These are phyloP conservation scores for Melocanna baccifera DNA, from an alignment of 176 grass and related monocot species.

Conservation along the genomic window DNA sequence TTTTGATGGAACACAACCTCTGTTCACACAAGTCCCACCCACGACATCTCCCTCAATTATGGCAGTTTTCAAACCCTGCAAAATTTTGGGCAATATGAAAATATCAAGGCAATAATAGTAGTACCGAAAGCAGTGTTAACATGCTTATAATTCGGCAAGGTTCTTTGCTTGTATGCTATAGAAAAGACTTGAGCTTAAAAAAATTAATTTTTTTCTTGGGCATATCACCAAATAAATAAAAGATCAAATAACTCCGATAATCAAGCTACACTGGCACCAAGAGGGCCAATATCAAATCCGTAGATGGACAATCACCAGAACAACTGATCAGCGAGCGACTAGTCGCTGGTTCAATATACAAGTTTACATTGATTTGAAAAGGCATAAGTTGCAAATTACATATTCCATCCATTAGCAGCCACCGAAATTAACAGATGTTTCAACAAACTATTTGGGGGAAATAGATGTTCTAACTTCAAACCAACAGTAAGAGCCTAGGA, in stretches of 20 bases:
- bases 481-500: neutral
- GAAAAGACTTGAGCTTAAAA: neutral
- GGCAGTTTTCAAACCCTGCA: conserved; percentile 85
- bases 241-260: neutral
- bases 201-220: neutral
- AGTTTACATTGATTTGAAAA: neutral
- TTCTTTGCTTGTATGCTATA: neutral
- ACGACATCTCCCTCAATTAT: conserved; percentile 95
- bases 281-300: neutral
- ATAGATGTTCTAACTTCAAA: neutral
- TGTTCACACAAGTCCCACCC: conserved; percentile 90
- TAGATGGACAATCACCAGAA: neutral
- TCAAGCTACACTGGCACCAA: neutral
- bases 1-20: conserved; percentile 92
- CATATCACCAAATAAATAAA: neutral
- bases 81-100: neutral
- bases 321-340: neutral
- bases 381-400: neutral
- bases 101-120: neutral
- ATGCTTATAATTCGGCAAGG: neutral
- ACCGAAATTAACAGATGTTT: neutral
- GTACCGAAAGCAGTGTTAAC: neutral
- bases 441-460: neutral
- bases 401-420: neutral
- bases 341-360: neutral